Conservation (phyloP, 768 basidiomycete genomes). For the Suillus hirtellus region DNA sequence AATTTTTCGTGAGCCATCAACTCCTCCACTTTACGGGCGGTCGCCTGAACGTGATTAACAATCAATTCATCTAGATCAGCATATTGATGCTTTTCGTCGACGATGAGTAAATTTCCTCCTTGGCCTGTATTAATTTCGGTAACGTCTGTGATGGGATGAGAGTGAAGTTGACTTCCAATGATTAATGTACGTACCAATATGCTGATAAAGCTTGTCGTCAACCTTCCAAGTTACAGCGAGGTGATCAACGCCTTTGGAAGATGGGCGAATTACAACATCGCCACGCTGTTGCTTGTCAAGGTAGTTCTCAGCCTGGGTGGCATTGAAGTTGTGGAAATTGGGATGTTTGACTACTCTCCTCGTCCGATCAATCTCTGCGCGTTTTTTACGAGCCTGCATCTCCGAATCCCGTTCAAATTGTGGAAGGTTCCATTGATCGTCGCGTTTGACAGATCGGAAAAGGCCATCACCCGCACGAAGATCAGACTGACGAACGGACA, state of each 20-base stretch:
- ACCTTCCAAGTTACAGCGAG: constrained; percentile 99
- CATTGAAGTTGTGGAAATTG: constrained; percentile 95
- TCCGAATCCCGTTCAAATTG: constrained; percentile 69
- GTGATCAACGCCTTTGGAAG: constrained; percentile 91
- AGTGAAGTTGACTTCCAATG: constrained; percentile 1
- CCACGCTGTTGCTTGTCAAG: constrained; percentile 90
- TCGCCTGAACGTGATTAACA: constrained; percentile 94
- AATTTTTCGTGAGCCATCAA: constrained; percentile 95
- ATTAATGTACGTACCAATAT: constrained; percentile 68
- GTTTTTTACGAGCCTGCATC: constrained; percentile 77
- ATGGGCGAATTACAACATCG: constrained; percentile 95
- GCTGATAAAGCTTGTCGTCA: constrained; percentile 92
- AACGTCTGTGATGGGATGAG: constrained; percentile 56
- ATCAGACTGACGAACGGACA: constrained; percentile 71
- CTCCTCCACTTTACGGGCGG: constrained; percentile 91
- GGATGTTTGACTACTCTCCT: constrained; percentile 95
- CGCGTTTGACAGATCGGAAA: constrained; percentile 59
- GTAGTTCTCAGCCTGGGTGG: constrained; percentile 84
- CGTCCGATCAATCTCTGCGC: constrained; percentile 75
- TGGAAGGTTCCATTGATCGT: constrained; percentile 65
- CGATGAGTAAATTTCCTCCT: constrained; percentile 65
- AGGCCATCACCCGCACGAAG: constrained; percentile 60
- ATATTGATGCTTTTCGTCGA: constrained; percentile 80
- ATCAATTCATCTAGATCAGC: constrained; percentile 96
- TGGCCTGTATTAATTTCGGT: constrained; percentile 78